These are phyloP conservation scores for Fremontodendron californicum DNA, from an alignment of 345 rosid species.

Conservation along the genomic window DNA sequence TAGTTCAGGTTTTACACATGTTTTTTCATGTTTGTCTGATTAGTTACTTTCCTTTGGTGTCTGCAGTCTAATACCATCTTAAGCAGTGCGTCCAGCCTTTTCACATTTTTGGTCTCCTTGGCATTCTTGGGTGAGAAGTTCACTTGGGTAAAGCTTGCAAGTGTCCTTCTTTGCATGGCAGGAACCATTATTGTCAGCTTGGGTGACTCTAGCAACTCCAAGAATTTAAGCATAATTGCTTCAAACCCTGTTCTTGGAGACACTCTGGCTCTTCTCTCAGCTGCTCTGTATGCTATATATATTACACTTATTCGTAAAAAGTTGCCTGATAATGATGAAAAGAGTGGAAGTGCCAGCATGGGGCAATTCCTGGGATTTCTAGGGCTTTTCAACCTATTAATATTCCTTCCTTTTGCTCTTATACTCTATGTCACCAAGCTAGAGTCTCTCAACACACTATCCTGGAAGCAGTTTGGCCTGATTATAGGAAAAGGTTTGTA, in stretches of 20 bases:
- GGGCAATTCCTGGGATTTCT: slow-evolving; percentile 89
- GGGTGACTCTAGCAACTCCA: slow-evolving; percentile 73
- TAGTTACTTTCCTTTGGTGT: slow-evolving; percentile 12
- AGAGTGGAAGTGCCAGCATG: slow-evolving; percentile 68
- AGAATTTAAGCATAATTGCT: slow-evolving; percentile 41
- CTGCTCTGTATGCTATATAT: slow-evolving; percentile 76
- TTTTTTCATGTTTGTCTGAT: slow-evolving; percentile 8
- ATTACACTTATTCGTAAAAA: slow-evolving; percentile 84
- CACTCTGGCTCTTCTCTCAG: slow-evolving; percentile 65
- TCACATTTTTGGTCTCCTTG: slow-evolving; percentile 80
- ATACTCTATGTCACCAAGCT: slow-evolving; percentile 60
- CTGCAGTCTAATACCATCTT: slow-evolving; percentile 92
- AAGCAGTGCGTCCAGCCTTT: slow-evolving; percentile 88
- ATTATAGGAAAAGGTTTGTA: slow-evolving; percentile 79
- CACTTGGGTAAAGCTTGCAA: slow-evolving; percentile 78
- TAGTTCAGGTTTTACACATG: background rate
- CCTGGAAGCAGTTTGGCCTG: slow-evolving; percentile 66
- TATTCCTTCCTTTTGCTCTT: slow-evolving; percentile 75
- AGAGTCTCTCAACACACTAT: slow-evolving; percentile 59
- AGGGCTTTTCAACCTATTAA: slow-evolving; percentile 73
- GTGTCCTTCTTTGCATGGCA: slow-evolving; percentile 93
- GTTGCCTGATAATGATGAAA: slow-evolving; percentile 77
- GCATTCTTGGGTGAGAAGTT: slow-evolving; percentile 79
- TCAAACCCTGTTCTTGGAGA: slow-evolving; percentile 79
- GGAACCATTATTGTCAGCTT: slow-evolving; percentile 86